Evolutionary conservation across 805 yeast species (phyloP), one percentile per base, ranked within the genome.

Genomic region (Starmerella vaccinii): DNA sequence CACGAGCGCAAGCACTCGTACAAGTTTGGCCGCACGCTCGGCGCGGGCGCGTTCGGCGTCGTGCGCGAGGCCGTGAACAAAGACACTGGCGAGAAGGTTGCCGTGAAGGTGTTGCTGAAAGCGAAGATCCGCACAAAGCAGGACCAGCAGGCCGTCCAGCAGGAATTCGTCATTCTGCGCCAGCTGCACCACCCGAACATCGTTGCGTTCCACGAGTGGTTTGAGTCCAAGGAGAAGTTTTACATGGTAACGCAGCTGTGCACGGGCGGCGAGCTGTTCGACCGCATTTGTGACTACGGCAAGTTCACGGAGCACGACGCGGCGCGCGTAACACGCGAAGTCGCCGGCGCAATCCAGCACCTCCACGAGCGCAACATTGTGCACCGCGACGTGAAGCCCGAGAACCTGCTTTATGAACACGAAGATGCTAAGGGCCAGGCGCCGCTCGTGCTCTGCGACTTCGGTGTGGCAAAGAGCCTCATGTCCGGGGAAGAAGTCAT

Each of bases 1-100:
- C 82, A 82, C 59, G 62, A 73, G 38, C 76, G 84, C 61, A 86
- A 87, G 67, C 65, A 73, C 44, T 72, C 76, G 53, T 89, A 86
- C 61, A 76, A 80, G 8, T 85, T 88, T 64, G 90, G 89, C 12
- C 78, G 77, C 53, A 86, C 95, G 0, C 68, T 89, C 12, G 97
- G 97, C 9, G 97, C 97, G 0, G 97, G 98, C 5, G 78, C 95
- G 0, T 92, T 87, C 67, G 97, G 98, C 35, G 82, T 90, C 2
- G 97, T 90, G 3, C 75, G 95, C 59, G 76, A 77, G 56, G 97
- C 96, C 2, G 70, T 77, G 34, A 63, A 67, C 47, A 60, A 69
- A 30, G 63, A 67, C 9, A 75, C 77, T 1, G 67, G 68, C 38
- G 87, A 86, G 59, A 80, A 83, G 52, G 95, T 88, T 15, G 97